Evolutionary conservation across 2,329 filamentous ascomycete species (phyloP).

Genomic region (Didymella pinodella): DNA sequence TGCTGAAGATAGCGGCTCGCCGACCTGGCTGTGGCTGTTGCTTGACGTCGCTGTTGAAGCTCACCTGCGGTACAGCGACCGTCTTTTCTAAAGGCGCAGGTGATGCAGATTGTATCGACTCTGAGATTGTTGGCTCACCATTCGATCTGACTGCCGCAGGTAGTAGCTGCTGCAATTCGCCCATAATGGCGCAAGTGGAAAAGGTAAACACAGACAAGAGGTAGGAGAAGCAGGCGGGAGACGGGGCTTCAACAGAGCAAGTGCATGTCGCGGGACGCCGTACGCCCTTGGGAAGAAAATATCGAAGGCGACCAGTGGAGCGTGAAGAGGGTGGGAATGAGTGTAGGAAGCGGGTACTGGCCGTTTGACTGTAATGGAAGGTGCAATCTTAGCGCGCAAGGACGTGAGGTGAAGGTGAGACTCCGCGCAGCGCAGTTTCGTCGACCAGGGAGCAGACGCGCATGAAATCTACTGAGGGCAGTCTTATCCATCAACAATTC

Average conservation of each 20-base stretch:
- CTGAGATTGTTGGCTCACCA: not conserved
- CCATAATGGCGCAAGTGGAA: slow-evolving; percentile 8
- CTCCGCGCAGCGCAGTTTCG: not conserved
- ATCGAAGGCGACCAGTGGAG: not conserved
- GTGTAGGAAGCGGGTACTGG: not conserved
- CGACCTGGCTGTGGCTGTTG: slow-evolving; percentile 15
- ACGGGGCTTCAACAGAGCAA: slow-evolving; percentile 7
- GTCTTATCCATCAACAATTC: not conserved
- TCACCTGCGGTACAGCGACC: slow-evolving; percentile 8
- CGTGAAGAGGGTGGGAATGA: not conserved
- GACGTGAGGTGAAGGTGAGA: slow-evolving; percentile 24
- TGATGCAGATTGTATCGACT: not conserved
- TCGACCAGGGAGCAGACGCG: not conserved
- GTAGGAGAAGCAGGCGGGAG: slow-evolving; percentile 5
- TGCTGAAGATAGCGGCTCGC: slow-evolving; percentile 42
- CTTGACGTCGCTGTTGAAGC: slow-evolving; percentile 11
- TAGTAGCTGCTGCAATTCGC: slow-evolving; percentile 7
- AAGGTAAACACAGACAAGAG: not conserved
- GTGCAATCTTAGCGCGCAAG: slow-evolving; percentile 6
- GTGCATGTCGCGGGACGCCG: slow-evolving; percentile 13
- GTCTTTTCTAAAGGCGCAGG: slow-evolving; percentile 23
- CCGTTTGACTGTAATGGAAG: slow-evolving; percentile 4
- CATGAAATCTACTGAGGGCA: not conserved
- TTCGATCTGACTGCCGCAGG: slow-evolving; percentile 1
- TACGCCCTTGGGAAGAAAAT: slow-evolving; percentile 1